Base-by-base conservation (phyloP, 768 basidiomycete species). In the Rhodotorula toruloides region DNA sequence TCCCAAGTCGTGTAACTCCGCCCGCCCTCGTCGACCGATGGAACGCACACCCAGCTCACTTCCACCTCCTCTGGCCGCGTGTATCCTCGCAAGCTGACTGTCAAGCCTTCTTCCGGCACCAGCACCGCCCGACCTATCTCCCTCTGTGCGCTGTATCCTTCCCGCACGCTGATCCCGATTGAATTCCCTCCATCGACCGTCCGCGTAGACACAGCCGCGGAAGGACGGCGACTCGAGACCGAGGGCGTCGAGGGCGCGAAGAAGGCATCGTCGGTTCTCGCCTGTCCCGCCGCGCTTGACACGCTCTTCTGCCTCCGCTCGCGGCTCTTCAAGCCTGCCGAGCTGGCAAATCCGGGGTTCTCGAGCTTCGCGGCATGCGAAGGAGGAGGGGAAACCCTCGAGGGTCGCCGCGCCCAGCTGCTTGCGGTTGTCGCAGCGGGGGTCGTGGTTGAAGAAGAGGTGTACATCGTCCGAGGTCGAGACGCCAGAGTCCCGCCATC, bases 61-160 rank as follows among this genome's bases (percentile, higher is more conserved):
- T 67, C 65, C 42, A 67, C n/a, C 16, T 67, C 65, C 29, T 67
- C 60, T 14, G 65, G 65, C 10, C 50, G 56, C 21, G 36, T 44
- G 43, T 61, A 67, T 34, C 65, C 58, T 50, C 48, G 55, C 42
- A 67, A 22, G 44, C 60, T 61, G 22, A 67, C 59, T 16, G 65
- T 48, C 5, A 62, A 9, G 2, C 60, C 65, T 7, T 62, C 60
- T 7, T 50, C 27, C 12, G 14, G 16, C 16, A 27, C 44, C n/a
- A 58, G 16, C 7, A 34, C 4, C 0, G 59, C 54, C 16, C 49
- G 39, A 0, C 54, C 65, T 3, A 61, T 17, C 27, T 67, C 63
- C n/a, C 47, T 44, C 29, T 10, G 27, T 25, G 19, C 36, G 22
- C 9, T 27, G 11, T 11, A 13, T 25, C 54, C 54, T 44, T 67